Evolutionary conservation across 176 grass and related monocot species (phyloP), one percentile per base, ranked within the genome.

Genomic region (Carex scoparia): DNA sequence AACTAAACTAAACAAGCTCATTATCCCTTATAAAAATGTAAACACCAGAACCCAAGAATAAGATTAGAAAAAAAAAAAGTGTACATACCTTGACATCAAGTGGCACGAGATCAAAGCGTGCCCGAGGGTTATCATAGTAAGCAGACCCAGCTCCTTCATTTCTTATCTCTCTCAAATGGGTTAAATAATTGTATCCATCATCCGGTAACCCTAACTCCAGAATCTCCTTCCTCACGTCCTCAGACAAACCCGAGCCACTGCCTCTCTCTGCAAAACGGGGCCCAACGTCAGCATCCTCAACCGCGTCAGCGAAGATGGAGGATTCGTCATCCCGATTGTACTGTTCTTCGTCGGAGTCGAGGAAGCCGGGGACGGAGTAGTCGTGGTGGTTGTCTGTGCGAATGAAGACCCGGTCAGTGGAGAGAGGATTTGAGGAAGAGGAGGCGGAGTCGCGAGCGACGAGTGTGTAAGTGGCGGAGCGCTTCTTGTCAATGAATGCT

Each of bases 151-250:
- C 91, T 0, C 93, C 95, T 23, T 92, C 63, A 81, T 92, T 92
- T 13, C 88, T 94, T 72, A 95, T 94, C 88, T 99, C 96, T 33
- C 96, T 91, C 64, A 99, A 87, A 84, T 99, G 96, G 71, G 59
- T 38, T 28, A 99, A 89, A 81, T 99, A 99, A 61, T 99, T 99
- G 87, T 99, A 99, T 12, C 93, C 96, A 10, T 99, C 96, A 82
- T 99, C 96, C 0, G 93, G 96, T 85, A 99, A 87, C 69, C 93
- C 96, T 76, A 99, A 82, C 85, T 94, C 93, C 56, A 99, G 86
- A 73, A 99, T 99, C 84, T 99, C 89, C 53, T 81, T 79, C 85
- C 90, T 94, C 46, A 95, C 81, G 51, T 94, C 78, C 18, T 94
- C 85, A 4, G 81, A 65, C 38, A 92, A 85, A 27, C 55, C 35